These are phyloP conservation scores for Geranomyces variabilis DNA, from an alignment of 192 early-diverging fungal genomes.

Conservation along the genomic window DNA sequence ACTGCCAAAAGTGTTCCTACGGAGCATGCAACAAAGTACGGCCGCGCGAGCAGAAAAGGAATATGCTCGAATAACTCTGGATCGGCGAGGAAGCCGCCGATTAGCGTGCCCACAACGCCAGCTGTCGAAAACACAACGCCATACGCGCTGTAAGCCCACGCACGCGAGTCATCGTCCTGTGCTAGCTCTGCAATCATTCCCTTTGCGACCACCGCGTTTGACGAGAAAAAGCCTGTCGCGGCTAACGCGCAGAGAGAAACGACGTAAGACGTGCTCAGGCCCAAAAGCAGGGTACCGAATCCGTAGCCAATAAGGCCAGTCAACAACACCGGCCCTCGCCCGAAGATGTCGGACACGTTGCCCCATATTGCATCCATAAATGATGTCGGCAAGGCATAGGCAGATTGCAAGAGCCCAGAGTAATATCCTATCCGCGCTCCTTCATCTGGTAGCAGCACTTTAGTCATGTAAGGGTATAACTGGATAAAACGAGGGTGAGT, in stretches of 20 bases:
- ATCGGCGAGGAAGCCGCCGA: conserved; percentile 46
- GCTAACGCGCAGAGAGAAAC: conserved; percentile 29
- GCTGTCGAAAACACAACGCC: conserved; percentile 44
- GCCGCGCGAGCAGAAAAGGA: conserved; percentile 26
- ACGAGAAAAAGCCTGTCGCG: conserved; percentile 44
- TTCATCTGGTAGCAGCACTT: conserved; percentile 33
- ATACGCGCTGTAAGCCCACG: conserved; percentile 44
- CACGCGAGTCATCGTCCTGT: conserved; percentile 35
- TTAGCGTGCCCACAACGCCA: conserved; percentile 40
- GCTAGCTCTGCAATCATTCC: conserved; percentile 47
- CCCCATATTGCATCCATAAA: conserved; percentile 48
- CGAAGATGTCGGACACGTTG: conserved; percentile 38
- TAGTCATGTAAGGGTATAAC: conserved; percentile 50
- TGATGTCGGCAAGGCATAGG: conserved; percentile 46
- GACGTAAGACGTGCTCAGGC: conserved; percentile 39
- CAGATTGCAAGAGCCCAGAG: conserved; percentile 42
- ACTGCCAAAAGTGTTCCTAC: conserved; percentile 37
- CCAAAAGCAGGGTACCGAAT: conserved; percentile 39
- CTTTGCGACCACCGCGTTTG: conserved; percentile 47
- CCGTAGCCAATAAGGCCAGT: conserved; percentile 42
- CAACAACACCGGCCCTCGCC: conserved; percentile 42
- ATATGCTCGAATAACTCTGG: conserved; percentile 27
- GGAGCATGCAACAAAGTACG: conserved; percentile 42
- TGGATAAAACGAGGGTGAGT: neutral
- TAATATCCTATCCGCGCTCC: conserved; percentile 33